Conservation (phyloP, 257 asterid genomes). For the Rhazya stricta region DNA sequence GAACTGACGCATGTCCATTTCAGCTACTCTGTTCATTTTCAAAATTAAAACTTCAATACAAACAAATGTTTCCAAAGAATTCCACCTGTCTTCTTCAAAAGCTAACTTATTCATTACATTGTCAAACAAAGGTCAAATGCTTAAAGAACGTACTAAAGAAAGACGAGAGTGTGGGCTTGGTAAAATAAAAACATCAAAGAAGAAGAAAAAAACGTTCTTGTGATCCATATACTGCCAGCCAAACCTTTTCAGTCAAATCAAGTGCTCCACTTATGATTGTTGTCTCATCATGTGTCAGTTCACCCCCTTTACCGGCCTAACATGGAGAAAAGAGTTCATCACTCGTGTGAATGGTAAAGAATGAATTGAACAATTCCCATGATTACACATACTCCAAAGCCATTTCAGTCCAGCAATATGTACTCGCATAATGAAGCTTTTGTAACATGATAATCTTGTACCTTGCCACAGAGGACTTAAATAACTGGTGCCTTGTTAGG, state of each 20-base stretch:
- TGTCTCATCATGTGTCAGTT: constrained; percentile 86
- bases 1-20: neutral
- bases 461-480: neutral
- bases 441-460: neutral
- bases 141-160: neutral
- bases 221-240: constrained; percentile 14
- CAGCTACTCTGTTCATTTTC: neutral
- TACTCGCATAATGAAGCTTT: neutral
- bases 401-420: neutral
- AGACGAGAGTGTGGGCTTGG: neutral
- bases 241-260: constrained; percentile 93
- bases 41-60: neutral
- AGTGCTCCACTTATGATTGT: constrained; percentile 95
- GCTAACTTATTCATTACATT: neutral
- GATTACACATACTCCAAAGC: neutral
- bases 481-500: constrained; percentile 6
- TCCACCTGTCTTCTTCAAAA: neutral
- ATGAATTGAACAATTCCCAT: neutral
- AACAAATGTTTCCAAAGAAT: neutral
- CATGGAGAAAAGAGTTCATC: constrained; percentile 2
- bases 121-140: constrained; percentile 2
- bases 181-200: neutral
- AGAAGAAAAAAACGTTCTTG: neutral
- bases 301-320: constrained; percentile 99
- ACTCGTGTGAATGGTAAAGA: neutral